These are phyloP conservation scores for Rhododendron williamsianum DNA, from an alignment of 148 eudicot species.

Conservation along the genomic window DNA sequence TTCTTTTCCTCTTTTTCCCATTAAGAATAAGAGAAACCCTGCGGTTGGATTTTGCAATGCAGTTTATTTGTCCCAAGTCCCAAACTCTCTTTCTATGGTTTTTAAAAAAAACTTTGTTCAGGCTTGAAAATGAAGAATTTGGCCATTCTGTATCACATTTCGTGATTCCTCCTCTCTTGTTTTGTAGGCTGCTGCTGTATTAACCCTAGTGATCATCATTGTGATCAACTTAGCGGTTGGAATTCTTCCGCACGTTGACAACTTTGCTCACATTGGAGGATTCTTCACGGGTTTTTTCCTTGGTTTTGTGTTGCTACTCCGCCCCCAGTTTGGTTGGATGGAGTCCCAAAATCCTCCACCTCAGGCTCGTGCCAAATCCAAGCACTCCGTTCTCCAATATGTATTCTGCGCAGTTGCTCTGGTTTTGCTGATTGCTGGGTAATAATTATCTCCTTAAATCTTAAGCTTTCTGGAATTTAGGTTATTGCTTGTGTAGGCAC, in stretches of 20 bases:
- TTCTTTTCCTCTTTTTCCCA: background rate
- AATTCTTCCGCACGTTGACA: conserved; percentile 86
- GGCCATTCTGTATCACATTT: background rate
- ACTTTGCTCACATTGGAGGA: conserved; percentile 90
- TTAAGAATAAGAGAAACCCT: background rate
- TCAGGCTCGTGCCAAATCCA: conserved; percentile 51
- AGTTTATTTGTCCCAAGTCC: background rate
- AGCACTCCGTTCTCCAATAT: conserved; percentile 50
- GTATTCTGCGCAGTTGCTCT: conserved; percentile 42
- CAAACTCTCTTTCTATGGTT: background rate
- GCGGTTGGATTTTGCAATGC: background rate
- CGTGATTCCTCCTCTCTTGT: conserved; percentile 9
- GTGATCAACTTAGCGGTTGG: conserved; percentile 73
- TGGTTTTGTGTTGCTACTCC: conserved; percentile 64
- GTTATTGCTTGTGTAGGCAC: background rate
- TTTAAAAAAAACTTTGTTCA: background rate
- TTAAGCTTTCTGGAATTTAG: background rate
- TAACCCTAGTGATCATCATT: conserved; percentile 67
- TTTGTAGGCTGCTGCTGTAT: conserved; percentile 67
- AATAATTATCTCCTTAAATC: conserved; percentile 23
- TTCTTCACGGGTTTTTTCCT: conserved; percentile 69
- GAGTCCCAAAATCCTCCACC: conserved; percentile 62
- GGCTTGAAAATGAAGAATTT: background rate
- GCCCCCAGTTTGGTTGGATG: conserved; percentile 76
- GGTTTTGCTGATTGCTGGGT: conserved; percentile 55